These are phyloP conservation scores for Solanum arcanum DNA, from an alignment of 257 asterid species.

Conservation along the genomic window DNA sequence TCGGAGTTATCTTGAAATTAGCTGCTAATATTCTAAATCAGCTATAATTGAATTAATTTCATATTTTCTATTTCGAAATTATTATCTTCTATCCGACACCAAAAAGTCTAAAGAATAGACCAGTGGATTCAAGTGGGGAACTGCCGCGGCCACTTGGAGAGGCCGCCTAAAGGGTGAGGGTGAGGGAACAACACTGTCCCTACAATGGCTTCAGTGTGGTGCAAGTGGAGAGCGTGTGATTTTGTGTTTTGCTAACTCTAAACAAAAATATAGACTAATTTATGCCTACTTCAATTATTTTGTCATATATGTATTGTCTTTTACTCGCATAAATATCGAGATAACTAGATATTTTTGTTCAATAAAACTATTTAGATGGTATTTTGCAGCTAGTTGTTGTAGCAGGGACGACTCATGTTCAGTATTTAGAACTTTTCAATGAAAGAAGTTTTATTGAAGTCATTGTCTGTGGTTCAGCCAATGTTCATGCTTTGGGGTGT, in stretches of 20 bases:
- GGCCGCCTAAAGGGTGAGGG: background rate
- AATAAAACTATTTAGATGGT: background rate
- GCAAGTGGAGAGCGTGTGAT: slow-evolving; percentile 11
- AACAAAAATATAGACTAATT: background rate
- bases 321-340: background rate
- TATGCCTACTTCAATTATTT: background rate
- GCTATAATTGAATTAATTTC: too few species aligned
- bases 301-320: background rate
- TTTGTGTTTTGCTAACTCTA: slow-evolving; percentile 7
- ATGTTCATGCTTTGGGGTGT: background rate
- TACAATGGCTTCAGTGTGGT: slow-evolving; percentile 18
- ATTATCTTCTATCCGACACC: background rate
- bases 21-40: background rate
- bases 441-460: background rate
- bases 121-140: slow-evolving; percentile 7
- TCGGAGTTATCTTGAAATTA: too few species aligned
- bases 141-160: background rate
- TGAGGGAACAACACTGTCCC: slow-evolving; percentile 19
- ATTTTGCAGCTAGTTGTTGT: background rate
- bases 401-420: background rate
- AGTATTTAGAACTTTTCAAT: background rate
- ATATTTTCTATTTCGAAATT: background rate
- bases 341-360: background rate
- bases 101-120: background rate
- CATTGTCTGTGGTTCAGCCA: background rate